Base-by-base conservation (phyloP, 805 yeast species). In the Pichia heedii region DNA sequence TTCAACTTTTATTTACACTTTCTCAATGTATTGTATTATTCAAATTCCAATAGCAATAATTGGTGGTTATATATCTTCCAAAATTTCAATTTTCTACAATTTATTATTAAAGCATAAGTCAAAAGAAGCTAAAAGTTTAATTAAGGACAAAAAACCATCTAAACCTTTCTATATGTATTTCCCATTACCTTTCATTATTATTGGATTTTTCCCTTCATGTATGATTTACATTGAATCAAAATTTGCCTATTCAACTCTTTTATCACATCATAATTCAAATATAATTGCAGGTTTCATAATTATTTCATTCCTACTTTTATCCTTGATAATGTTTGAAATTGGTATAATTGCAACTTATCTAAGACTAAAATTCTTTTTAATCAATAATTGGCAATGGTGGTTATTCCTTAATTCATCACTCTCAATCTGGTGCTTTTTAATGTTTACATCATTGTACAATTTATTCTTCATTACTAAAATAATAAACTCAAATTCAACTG, bases 221-320 rank as follows among this genome's bases (percentile, higher is more conserved):
- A 78, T 86, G 12, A 79, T 84, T n/a, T 81, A 81, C 56, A 87
- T 84, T 43, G 95, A 87, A 56, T 65, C 87, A 46, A 63, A 78
- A 43, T 81, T 79, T 58, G 71, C 85, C 24, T 79, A 83, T 65
- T 77, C 84, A 58, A 76, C 89, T 2, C 67, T 85, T 11, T 85
- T 32, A 32, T 16, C 33, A 16, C 66, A 81, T 45, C 82, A 78
- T 54, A 35, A 26, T 20, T 39, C 45, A 16, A 32, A 36, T 18
- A 83, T 79, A 66, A 74, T 79, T 74, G 86, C 83, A 60, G 93
- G 95, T 3, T 86, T 84, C 56, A 65, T 87, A 20, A 69, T 81
- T 20, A 64, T 77, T 22, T 81, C 87, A 5, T 69, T 79, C 27
- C 46, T 77, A 5, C 63, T 85, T 36, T 66, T 84, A 30, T 62